Percentiles rank a stretch among this genome's conserved stretches.
Conservation (phyloP, 2,329 filamentous ascomycete species). For the Microcera coccophila region DNA sequence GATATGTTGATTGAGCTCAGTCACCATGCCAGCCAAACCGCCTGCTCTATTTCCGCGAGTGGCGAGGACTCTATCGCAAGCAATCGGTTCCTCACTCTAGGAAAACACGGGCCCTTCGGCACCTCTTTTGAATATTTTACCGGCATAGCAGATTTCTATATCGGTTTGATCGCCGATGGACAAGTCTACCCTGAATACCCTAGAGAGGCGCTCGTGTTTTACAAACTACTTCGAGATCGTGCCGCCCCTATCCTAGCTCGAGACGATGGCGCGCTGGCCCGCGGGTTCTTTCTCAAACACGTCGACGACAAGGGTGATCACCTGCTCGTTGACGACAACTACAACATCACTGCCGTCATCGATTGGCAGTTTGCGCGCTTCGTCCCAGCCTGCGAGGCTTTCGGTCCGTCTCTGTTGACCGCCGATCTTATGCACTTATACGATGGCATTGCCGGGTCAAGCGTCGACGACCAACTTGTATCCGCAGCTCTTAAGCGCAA, state of each 20-base stretch:
- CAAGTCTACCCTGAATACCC: constrained; percentile 6
- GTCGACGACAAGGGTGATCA: constrained; percentile 7
- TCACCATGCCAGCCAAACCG: too few relatives aligned
- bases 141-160: constrained; percentile 6
- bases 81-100: too few relatives aligned
- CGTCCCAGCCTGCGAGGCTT: constrained; percentile 8
- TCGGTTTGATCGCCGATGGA: constrained; percentile 3
- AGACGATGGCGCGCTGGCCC: not conserved
- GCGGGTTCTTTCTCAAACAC: constrained; percentile 6
- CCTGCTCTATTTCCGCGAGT: too few relatives aligned
- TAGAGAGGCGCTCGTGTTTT: constrained; percentile 5
- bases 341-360: constrained; percentile 8
- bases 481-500: not conserved
- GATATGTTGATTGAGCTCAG: too few relatives aligned
- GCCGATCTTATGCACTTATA: constrained; percentile 3
- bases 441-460: not conserved
- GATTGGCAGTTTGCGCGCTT: constrained; percentile 10
- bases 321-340: constrained; percentile 5
- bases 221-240: constrained; percentile 3
- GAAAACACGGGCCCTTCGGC: too few relatives aligned
- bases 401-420: constrained; percentile 5
- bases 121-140: not conserved
- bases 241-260: not conserved
- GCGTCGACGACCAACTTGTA: not conserved
- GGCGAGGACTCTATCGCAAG: too few relatives aligned